phyloP scores from a whole-genome alignment of 305 asterid genomes.

The Solanum chacoense region DNA sequence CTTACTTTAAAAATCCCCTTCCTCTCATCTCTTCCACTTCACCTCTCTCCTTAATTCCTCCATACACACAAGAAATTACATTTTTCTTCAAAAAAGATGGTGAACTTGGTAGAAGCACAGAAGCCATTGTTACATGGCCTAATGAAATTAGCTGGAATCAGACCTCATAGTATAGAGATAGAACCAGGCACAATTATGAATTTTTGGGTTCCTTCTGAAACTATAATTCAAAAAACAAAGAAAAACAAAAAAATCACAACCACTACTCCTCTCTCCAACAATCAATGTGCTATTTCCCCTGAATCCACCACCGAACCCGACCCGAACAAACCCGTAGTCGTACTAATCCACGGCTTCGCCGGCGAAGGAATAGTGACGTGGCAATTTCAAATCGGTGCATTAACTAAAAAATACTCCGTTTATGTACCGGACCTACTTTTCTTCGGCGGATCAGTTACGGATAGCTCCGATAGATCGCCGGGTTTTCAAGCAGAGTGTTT shows the following conservation, averaged over 20 bases:
- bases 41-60: background rate
- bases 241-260: constrained; percentile 20
- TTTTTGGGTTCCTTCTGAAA: constrained; percentile 61
- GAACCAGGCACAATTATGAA: constrained; percentile 51
- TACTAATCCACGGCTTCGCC: constrained; percentile 80
- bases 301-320: constrained; percentile 8
- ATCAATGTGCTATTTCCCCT: background rate
- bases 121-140: constrained; percentile 48
- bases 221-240: constrained; percentile 23
- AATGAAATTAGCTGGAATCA: constrained; percentile 69
- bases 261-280: background rate
- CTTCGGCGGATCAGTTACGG: constrained; percentile 74
- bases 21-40: background rate
- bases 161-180: constrained; percentile 41
- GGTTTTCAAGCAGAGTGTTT: constrained; percentile 68
- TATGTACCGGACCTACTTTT: constrained; percentile 84
- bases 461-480: constrained; percentile 61
- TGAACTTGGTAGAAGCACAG: constrained; percentile 67
- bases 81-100: constrained; percentile 25
- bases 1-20: constrained; percentile 6
- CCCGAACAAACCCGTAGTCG: constrained; percentile 57
- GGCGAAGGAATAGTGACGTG: constrained; percentile 80
- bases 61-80: background rate
- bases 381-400: constrained; percentile 48
- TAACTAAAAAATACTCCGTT: constrained; percentile 57